A percentile compares a stretch with the other conserved stretches of the same genome.
These are phyloP conservation scores for Blastocrithidia nonstop DNA, from an alignment of 208 protist species.

Conservation along the genomic window DNA sequence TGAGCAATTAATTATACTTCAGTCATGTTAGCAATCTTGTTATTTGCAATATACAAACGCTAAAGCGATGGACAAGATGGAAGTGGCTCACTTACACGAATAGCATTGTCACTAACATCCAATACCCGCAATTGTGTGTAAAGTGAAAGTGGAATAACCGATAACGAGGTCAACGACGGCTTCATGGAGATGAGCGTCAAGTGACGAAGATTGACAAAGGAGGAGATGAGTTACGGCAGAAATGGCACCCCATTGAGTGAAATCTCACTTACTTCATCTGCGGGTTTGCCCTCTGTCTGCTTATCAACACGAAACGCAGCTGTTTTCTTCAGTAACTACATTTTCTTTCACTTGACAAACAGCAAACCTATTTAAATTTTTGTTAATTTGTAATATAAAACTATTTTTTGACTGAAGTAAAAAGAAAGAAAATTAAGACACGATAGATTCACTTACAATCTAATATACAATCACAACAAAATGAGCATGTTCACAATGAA, in stretches of 20 bases:
- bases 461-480: no score
- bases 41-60: conserved; percentile 59
- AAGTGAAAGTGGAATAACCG: conserved; percentile 10
- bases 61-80: conserved; percentile 11
- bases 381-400: no score
- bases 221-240: conserved; percentile 22
- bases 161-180: conserved; percentile 20
- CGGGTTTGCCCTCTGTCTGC: conserved; percentile 27
- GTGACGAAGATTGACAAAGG: conserved; percentile 31
- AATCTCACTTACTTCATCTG: conserved; percentile 37
- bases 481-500: no score
- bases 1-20: conserved; percentile 36
- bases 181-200: conserved; percentile 53
- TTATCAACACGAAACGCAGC: conserved; percentile 46
- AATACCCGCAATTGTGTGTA: conserved; percentile 31
- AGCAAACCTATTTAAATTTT: no score
- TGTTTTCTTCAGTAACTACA: conserved; percentile 63
- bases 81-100: conserved; percentile 14
- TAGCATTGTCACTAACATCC: conserved; percentile 74
- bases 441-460: no score
- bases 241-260: conserved; percentile 45
- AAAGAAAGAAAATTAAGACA: no score
- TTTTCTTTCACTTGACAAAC: no score
- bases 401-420: no score
- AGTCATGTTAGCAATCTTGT: conserved; percentile 19